Evolutionary conservation across 1,139 yeast genomes (phyloP), one percentile per base, ranked within the genome.

Genomic region (Protomyces inouyei): DNA sequence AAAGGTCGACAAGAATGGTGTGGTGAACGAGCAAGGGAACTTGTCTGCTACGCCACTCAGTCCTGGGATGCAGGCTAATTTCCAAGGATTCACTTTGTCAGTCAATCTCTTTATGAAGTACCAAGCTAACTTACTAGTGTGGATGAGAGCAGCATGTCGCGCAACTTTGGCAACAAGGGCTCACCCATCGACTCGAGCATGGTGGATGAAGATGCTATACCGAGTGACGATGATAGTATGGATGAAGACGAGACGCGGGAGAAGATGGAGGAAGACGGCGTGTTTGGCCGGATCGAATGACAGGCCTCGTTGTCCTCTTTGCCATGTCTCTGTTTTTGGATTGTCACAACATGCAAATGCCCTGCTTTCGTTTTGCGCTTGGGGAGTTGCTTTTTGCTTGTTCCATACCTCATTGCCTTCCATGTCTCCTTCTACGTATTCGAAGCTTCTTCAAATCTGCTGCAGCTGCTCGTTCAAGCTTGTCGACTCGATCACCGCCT

Each of bases 31-130:
- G 85, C 52, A 52, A 53, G 40, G 48, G 71, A 88, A 86, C 70
- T 83, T 84, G 75, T 81, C 85, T 70, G 80, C 88, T 6, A 88
- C 96, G 2, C 98, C 98, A 37, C 79, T 93, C 68, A 86, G 95
- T 9, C 97, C 97, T 1, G 96, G 96, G 0, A 85, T 92, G 71
- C 98, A 93, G 77, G 97, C 95, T 64, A 91, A 91, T 73, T 93
- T 93, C 77, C 89, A 90, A 72, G 98, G 98, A 0, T 74, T 43
- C n/a, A 52, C 43, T 5, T 21, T 25, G 23, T 25, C 10, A 9
- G 52, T 21, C 21, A 10, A 32, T 12, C 28, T 40, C 23, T 28
- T n/a, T 6, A 35, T 5, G 14, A 12, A 2, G 16, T 10, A 16
- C 10, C 38, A 52, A 57, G 12, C 54, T 60, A 40, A 60, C 64